Evolutionary conservation across 163 green algal genomes (phyloP), one percentile per base, ranked within the genome.

Genomic region (Picocystis sp.): DNA sequence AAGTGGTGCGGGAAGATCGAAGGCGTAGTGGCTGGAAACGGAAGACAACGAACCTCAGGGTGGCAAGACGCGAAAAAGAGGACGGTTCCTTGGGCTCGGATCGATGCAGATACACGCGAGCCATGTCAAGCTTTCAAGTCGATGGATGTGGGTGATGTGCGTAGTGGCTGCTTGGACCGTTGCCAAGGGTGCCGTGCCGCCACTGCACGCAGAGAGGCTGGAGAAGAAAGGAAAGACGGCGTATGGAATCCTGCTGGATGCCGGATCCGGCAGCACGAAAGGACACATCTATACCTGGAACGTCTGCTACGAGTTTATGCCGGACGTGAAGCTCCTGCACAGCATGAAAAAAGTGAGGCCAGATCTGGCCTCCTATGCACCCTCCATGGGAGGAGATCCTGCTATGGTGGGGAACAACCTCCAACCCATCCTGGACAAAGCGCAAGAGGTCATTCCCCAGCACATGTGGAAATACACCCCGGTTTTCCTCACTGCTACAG

Each of bases 201-300:
- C 5, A 38, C 5, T 12, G 29, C 5, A 38, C 29, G 29, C 8
- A 8, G 29, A 38, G 8, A 8, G 29, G 29, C 5, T 38, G 29
- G 29, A 38, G 29, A 8, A 5, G 29, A 38, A 38, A 38, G 29
- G 29, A 38, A 38, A 38, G 29, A 38, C 29, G 17, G 47, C 47
- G 47, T 53, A 53, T 53, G 47, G 47, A 5, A 53, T 53, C 47
- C 15, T 53, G 47, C 11, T 53, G 47, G 47, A 53, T 22, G 47
- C 47, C 17, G 47, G 47, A 3, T 53, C 47, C 3, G 47, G 47
- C 11, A 53, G 47, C 47, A 53, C 47, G 11, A 53, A 53, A 34
- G 47, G 47, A 19, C 24, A 17, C n/a, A 34, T 53, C 47, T 53
- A 34, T 13, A 44, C 47, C 47, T 53, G 47, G 47, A 34, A 53